Conservation (phyloP, 345 rosid species). For the Dovyalis caffra region DNA sequence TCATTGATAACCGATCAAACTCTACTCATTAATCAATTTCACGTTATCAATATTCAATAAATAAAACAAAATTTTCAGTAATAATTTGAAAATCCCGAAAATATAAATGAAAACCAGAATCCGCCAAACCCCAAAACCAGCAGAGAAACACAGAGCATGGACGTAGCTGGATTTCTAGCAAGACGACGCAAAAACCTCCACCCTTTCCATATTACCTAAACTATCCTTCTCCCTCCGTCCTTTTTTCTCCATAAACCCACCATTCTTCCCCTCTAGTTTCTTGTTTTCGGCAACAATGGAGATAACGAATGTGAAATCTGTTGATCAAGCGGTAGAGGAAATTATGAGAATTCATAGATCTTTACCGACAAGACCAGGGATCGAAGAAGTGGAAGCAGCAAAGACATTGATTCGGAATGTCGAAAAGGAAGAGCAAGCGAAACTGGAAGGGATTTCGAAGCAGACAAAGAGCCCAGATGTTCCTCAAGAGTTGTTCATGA, state of each 20-base stretch:
- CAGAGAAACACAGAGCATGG: conserved; percentile 12
- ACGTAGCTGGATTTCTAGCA: conserved; percentile 26
- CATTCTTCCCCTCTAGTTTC: background rate
- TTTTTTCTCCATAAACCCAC: background rate
- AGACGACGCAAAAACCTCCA: conserved; percentile 7
- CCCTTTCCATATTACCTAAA: background rate
- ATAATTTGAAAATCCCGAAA: background rate
- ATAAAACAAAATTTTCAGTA: background rate
- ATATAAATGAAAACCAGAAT: conserved; percentile 10
- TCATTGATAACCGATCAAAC: too few relatives aligned
- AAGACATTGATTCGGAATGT: conserved; percentile 54
- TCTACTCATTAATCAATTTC: background rate
- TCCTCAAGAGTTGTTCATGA: conserved; percentile 69
- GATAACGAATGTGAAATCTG: conserved; percentile 34
- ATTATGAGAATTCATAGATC: conserved; percentile 87
- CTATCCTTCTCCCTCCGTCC: background rate
- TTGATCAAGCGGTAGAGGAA: conserved; percentile 64
- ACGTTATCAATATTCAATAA: background rate
- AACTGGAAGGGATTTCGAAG: conserved; percentile 58
- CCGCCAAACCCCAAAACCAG: conserved; percentile 9
- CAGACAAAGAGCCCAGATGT: conserved; percentile 48
- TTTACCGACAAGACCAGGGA: conserved; percentile 63
- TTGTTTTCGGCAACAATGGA: conserved; percentile 35
- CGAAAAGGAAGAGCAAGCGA: conserved; percentile 69
- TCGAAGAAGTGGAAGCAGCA: conserved; percentile 85